Base-by-base conservation (phyloP, 179 eudicot species). In the Drosera spatulata region DNA sequence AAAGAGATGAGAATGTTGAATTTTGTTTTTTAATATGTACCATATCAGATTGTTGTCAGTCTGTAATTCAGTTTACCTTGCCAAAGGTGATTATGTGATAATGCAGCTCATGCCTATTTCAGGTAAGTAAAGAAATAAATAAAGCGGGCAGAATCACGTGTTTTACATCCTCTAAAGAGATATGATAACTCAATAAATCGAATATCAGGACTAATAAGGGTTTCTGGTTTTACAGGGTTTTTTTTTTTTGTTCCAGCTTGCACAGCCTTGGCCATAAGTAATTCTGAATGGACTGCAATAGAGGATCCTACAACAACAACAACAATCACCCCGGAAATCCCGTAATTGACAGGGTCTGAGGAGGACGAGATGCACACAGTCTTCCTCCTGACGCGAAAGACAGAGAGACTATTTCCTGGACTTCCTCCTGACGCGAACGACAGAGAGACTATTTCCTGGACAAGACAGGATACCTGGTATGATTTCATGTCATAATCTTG, bases 81-180 rank as follows among this genome's bases (percentile, higher is more conserved):
- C 99, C 99, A 77, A 93, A 93, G 40, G 99, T 93, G 67, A 93
- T 93, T 89, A 93, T 75, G 64, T 93, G 99, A 67, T 93, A 93
- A 71, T 93, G 99, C 52, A 93, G 76, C 75, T 93, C 95, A 56
- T 93, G 88, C 80, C 99, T 93, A 74, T 53, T 71, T 64, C 50
- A 72, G 61, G 38, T 65, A 52, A 69, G 61, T 37, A 61, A 56
- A 54, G 47, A 55, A 66, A 58, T 68, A 14, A 71, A 61, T 43
- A 50, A 56, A 9, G 44, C 37, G 48, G 3, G 45, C 45, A 43
- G 6, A 43, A 0, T 4, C 1, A 0, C 8, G 2, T 43, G 45
- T 42, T 42, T 3, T 42, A 42, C n/a, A n/a, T 22, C 33, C 45
- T 43, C 2, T 43, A 7, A 7, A 43, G 45, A 43, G 45, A 4